A percentile compares a stretch with the other conserved stretches of the same genome.
phyloP scores from a whole-genome alignment of 2,329 filamentous ascomycete species.

The Aureobasidium sp. region DNA sequence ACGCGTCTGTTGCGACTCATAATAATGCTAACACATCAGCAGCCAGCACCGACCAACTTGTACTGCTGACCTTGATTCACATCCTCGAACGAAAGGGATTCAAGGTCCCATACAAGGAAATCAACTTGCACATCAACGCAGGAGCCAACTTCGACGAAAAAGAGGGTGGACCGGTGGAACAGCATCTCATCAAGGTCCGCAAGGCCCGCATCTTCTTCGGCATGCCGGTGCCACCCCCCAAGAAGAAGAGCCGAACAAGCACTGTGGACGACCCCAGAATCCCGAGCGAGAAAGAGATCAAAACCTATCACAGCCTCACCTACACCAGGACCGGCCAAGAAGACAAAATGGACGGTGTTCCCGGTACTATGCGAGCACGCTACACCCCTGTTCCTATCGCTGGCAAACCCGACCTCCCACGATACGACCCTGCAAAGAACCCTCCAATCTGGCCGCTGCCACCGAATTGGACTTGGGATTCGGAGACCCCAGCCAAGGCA shows the following conservation, averaged over 20 bases:
- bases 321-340: neutral
- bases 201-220: slow-evolving; percentile 15
- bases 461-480: too few relatives aligned
- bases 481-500: neutral
- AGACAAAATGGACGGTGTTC: neutral
- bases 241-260: slow-evolving; percentile 5
- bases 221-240: slow-evolving; percentile 17
- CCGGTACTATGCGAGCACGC: neutral
- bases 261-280: neutral
- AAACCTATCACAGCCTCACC: neutral
- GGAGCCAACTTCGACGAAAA: neutral
- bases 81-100: slow-evolving; percentile 16
- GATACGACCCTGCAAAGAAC: neutral
- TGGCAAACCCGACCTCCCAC: neutral
- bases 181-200: slow-evolving; percentile 23
- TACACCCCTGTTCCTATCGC: neutral
- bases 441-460: neutral
- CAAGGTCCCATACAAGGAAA: slow-evolving; percentile 19
- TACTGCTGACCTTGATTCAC: slow-evolving; percentile 20
- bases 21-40: slow-evolving; percentile 2
- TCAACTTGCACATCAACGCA: slow-evolving; percentile 16
- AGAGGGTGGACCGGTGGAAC: slow-evolving; percentile 21
- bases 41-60: slow-evolving; percentile 22
- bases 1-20: neutral
- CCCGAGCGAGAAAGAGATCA: neutral